Conservation (phyloP, 2,329 filamentous ascomycete species). For the Sclerotiophoma versabilis region DNA sequence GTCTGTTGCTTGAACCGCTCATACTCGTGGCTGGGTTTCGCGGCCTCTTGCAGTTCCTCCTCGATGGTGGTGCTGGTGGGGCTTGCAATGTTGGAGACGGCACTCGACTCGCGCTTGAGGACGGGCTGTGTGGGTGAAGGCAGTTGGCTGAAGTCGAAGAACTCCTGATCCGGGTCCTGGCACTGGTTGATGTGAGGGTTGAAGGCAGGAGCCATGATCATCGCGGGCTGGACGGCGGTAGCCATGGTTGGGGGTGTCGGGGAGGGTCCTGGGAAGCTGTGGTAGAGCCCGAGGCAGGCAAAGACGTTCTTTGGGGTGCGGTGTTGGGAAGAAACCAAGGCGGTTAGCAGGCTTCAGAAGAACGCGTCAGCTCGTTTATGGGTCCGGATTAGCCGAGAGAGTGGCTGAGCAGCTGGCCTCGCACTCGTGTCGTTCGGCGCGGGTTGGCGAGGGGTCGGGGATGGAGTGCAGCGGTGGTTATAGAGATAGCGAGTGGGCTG, state of each 20-base stretch:
- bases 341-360: slow-evolving; percentile 41
- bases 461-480: slow-evolving; percentile 3
- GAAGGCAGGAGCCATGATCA: slow-evolving; percentile 47
- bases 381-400: slow-evolving; percentile 38
- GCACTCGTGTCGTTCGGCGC: neutral
- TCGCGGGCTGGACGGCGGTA: slow-evolving; percentile 45
- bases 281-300: slow-evolving; percentile 35
- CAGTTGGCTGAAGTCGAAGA: slow-evolving; percentile 65
- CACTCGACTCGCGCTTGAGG: slow-evolving; percentile 59
- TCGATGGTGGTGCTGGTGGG: slow-evolving; percentile 62
- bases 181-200: slow-evolving; percentile 45
- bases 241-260: slow-evolving; percentile 38
- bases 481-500: slow-evolving; percentile 16
- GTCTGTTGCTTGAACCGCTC: slow-evolving; percentile 96
- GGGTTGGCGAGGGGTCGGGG: neutral
- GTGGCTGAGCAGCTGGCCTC: slow-evolving; percentile 37
- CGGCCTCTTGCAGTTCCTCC: slow-evolving; percentile 65
- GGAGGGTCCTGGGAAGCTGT: slow-evolving; percentile 17
- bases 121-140: slow-evolving; percentile 66
- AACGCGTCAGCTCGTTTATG: slow-evolving; percentile 48
- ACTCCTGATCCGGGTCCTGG: slow-evolving; percentile 50
- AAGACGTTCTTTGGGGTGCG: slow-evolving; percentile 33
- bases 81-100: slow-evolving; percentile 61
- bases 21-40: slow-evolving; percentile 91
- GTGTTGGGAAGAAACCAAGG: slow-evolving; percentile 31